Evolutionary conservation across 345 rosid species (phyloP).

Genomic region (Eucalyptus sp.): DNA sequence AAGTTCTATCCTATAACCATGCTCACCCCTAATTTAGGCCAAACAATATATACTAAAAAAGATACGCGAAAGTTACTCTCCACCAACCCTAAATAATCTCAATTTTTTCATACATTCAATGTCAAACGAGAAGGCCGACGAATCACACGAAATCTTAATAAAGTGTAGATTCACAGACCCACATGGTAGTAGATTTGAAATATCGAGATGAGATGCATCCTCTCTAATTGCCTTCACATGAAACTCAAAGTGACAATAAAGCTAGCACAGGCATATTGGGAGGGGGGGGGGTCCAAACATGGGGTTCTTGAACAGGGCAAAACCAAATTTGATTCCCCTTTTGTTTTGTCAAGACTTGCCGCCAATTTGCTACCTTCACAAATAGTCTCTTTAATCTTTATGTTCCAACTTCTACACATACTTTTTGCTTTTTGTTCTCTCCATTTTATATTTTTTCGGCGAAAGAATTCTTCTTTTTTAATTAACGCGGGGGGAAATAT

Average conservation of each 20-base stretch:
- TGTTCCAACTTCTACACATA: background rate
- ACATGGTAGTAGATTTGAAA: accelerated
- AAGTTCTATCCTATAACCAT: no score
- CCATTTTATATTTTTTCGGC: background rate
- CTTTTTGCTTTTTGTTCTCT: background rate
- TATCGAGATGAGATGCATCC: background rate
- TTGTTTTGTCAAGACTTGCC: background rate
- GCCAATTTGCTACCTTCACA: background rate
- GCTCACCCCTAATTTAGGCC: no score
- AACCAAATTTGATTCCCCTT: background rate
- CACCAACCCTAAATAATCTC: background rate
- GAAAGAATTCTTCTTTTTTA: background rate
- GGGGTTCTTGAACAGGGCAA: background rate
- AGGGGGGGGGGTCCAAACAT: background rate
- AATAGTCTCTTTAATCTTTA: background rate
- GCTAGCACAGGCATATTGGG: background rate
- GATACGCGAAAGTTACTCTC: background rate
- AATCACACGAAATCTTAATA: background rate
- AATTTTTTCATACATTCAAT: background rate
- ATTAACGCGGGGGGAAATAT: background rate
- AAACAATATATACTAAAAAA: background rate
- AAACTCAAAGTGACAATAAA: background rate
- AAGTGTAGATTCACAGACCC: background rate
- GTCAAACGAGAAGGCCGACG: background rate
- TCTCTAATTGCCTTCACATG: background rate